These are phyloP conservation scores for Irineochytrium annulatum DNA, from an alignment of 192 early-diverging fungal species.

Conservation along the genomic window DNA sequence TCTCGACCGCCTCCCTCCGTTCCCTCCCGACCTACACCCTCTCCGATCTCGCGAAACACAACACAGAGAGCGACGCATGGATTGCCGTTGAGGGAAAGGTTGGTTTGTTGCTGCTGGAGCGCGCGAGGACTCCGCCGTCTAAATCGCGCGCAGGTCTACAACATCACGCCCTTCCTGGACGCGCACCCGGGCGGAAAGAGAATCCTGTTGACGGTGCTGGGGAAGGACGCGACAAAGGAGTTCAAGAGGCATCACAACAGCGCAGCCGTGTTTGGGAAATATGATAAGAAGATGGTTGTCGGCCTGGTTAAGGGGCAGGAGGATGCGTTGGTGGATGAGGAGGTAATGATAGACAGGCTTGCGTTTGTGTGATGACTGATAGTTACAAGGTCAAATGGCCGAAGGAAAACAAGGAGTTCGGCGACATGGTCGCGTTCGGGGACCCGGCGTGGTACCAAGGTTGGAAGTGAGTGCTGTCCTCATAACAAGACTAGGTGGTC, in stretches of 20 bases:
- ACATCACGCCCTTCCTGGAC: conserved; percentile 65
- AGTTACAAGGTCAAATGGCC: no score
- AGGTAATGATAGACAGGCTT: no score
- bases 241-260: conserved; percentile 54
- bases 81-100: conserved; percentile 41
- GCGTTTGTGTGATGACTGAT: no score
- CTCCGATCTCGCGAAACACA: conserved; percentile 26
- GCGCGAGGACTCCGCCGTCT: conserved; percentile 38
- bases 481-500: background rate
- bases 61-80: conserved; percentile 42
- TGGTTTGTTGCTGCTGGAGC: conserved; percentile 36
- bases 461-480: conserved; percentile 11
- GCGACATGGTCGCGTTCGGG: conserved; percentile 62
- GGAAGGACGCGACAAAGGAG: conserved; percentile 68
- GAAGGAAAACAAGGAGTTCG: conserved; percentile 34
- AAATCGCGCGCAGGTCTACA: conserved; percentile 61
- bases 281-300: background rate
- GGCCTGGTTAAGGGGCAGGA: background rate
- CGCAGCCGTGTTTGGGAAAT: conserved; percentile 4
- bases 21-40: no score
- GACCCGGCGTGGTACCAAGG: conserved; percentile 70
- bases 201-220: conserved; percentile 67
- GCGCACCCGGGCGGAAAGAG: conserved; percentile 80
- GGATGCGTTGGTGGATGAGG: no score
- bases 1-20: no score